Conservation (phyloP, 257 asterid species). For the Cordia subcordata region DNA sequence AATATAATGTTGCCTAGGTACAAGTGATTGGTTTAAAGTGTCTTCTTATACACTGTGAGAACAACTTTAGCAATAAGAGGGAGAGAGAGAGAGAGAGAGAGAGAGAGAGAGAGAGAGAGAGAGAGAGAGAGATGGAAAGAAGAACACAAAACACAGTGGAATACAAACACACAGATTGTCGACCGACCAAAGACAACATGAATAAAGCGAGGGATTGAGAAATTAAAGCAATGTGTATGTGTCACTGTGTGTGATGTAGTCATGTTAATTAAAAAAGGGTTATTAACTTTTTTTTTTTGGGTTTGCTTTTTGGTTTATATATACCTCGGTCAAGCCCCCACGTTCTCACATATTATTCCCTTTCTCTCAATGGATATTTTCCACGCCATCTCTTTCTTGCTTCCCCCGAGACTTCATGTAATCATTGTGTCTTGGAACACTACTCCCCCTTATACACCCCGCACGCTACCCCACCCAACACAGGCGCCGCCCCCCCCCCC, state of each 20-base stretch:
- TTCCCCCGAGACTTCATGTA: conserved; percentile 67
- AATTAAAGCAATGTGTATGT: too few species aligned
- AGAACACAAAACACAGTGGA: conserved; percentile 43
- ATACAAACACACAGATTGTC: conserved; percentile 72
- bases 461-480: too few species aligned
- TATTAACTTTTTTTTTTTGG: conserved; percentile 11
- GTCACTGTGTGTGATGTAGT: conserved; percentile 12
- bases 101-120: neutral
- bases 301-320: too few species aligned
- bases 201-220: conserved; percentile 15
- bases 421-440: conserved; percentile 96
- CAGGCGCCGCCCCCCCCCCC: too few species aligned
- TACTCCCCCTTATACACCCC: conserved; percentile 3
- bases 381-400: conserved; percentile 75
- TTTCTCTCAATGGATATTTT: conserved; percentile 26
- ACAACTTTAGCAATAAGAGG: too few species aligned
- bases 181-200: conserved; percentile 50
- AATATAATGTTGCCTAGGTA: too few species aligned
- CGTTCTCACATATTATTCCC: conserved; percentile 27
- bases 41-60: too few species aligned
- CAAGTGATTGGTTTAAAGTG: too few species aligned
- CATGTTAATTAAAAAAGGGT: conserved; percentile 34
- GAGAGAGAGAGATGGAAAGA: conserved; percentile 15
- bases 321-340: conserved; percentile 35
- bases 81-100: neutral